Conservation (phyloP, 805 yeast species). For the Candida sonorensis region DNA sequence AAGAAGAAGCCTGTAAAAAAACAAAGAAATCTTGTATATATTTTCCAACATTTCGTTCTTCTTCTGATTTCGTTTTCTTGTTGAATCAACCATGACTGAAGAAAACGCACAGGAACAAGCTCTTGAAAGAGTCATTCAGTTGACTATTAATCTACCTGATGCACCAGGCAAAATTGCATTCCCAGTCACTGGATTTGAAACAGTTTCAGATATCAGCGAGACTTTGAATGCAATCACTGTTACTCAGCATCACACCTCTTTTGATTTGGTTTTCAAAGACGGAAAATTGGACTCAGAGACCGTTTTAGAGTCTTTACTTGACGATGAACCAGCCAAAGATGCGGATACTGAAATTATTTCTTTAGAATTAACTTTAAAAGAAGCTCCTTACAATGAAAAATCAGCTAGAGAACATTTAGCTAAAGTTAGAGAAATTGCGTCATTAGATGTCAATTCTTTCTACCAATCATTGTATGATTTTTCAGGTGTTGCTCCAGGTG, state of each 20-base stretch:
- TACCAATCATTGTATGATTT: constrained; percentile 33
- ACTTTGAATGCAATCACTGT: constrained; percentile 50
- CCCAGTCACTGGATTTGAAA: constrained; percentile 30
- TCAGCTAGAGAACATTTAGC: constrained; percentile 56
- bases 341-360: constrained; percentile 23
- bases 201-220: constrained; percentile 51
- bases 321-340: constrained; percentile 20
- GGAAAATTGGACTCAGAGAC: constrained; percentile 23
- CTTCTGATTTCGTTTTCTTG: too few relatives aligned
- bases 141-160: constrained; percentile 22
- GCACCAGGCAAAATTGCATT: constrained; percentile 19
- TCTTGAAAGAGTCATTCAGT: constrained; percentile 15
- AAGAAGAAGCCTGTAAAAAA: too few relatives aligned
- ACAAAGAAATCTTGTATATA: too few relatives aligned
- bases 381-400: constrained; percentile 53
- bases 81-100: constrained; percentile 11
- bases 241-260: constrained; percentile 57
- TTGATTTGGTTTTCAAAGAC: constrained; percentile 36
- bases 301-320: constrained; percentile 1
- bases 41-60: too few relatives aligned
- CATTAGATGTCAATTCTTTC: constrained; percentile 42
- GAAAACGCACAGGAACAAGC: constrained; percentile 4
- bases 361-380: constrained; percentile 39
- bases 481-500: constrained; percentile 39
- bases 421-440: constrained; percentile 55